Evolutionary conservation across 306 rosid genomes (phyloP), one percentile per base, ranked within the genome.

Genomic region (Prunus kanzakura): DNA sequence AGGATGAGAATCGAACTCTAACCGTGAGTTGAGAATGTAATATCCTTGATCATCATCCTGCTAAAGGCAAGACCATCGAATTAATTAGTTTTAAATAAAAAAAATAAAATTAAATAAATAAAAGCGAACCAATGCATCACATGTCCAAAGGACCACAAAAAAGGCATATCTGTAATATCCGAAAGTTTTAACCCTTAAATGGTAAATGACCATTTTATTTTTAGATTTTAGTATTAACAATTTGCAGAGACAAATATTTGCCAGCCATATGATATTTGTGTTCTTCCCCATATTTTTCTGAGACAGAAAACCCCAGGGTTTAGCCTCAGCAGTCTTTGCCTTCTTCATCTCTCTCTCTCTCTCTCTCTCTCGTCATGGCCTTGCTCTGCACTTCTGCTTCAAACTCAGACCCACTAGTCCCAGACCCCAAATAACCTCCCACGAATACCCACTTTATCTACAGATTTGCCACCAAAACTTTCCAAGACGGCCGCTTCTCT

Each of bases 401-500:
- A 38, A 46, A 5, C 47, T 63, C 84, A 69, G 81, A 73, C 82
- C 87, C 80, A 73, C 86, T 65, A 23, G 71, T 23, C 69, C 46
- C 70, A 45, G 46, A 41, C 62, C 69, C 76, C 71, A 25, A 25
- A 64, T 77, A 83, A 82, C 54, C 35, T 16, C 74, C 83, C 67
- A 20, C 41, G 8, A 20, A 67, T 0, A 56, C 38, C 55, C 32
- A 5, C 29, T 27, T 14, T 76, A 43, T 83, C 75, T 78, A 76
- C 81, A 60, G 83, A 19, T 67, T 75, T 85, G 60, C 75, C 82
- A 68, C 51, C 8, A 18, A 51, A 65, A 50, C 52, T 54, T 41
- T 29, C 71, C 88, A 78, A 79, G 64, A 79, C 91, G 86, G 88
- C 87, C 76, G 22, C 84, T 82, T 67, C 68, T 70, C 18, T 78